Percentiles rank a stretch among this genome's conserved stretches.
Evolutionary conservation across 2,329 filamentous ascomycete genomes (phyloP).

Genomic region (Phyllachora maydis): DNA sequence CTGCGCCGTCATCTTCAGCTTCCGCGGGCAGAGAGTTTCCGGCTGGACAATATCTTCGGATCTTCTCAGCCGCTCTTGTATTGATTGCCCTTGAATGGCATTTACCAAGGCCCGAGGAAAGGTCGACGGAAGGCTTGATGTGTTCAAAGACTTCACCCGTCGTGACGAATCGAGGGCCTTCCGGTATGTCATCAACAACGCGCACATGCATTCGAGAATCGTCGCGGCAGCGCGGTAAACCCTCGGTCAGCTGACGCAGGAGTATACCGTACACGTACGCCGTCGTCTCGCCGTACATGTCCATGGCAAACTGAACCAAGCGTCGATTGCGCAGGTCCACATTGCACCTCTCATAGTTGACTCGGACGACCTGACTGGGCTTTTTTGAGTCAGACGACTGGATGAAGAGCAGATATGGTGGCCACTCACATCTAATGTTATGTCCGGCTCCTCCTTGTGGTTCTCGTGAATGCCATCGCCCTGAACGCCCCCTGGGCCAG

Average conservation of each 20-base stretch:
- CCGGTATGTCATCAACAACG: slow-evolving; percentile 14
- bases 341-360: slow-evolving; percentile 72
- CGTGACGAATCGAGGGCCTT: slow-evolving; percentile 18
- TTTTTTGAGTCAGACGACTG: too few species aligned
- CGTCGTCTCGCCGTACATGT: slow-evolving; percentile 52
- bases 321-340: slow-evolving; percentile 66
- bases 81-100: slow-evolving; percentile 23
- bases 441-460: slow-evolving; percentile 18
- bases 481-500: slow-evolving; percentile 1
- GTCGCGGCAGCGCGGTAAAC: slow-evolving; percentile 44
- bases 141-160: slow-evolving; percentile 35
- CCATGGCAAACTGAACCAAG: slow-evolving; percentile 51
- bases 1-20: slow-evolving; percentile 11
- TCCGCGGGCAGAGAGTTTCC: slow-evolving; percentile 9
- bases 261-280: slow-evolving; percentile 60
- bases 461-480: slow-evolving; percentile 15
- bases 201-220: slow-evolving; percentile 27
- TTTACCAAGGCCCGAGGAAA: slow-evolving; percentile 36
- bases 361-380: slow-evolving; percentile 51
- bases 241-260: slow-evolving; percentile 48
- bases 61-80: slow-evolving; percentile 23
- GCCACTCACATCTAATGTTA: slow-evolving; percentile 27
- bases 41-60: slow-evolving; percentile 14
- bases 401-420: slow-evolving; percentile 8
- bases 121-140: slow-evolving; percentile 28